Evolutionary conservation across 2,329 filamentous ascomycete genomes (phyloP).

Genomic region (Fusarium luffae): DNA sequence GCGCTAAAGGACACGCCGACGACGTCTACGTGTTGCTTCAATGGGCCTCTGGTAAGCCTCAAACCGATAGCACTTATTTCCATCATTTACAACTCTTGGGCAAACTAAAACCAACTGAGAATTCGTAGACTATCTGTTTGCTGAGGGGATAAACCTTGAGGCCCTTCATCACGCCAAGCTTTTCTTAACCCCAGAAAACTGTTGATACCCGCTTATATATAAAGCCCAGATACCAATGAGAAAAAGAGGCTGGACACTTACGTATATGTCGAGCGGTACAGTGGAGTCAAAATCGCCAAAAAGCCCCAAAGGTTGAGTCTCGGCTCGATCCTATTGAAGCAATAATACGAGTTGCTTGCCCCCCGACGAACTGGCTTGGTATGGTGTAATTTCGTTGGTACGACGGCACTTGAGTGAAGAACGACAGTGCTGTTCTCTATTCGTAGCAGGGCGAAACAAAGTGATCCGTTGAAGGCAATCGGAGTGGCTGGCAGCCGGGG

Average conservation of each 20-base stretch:
- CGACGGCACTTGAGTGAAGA: slow-evolving; percentile 14
- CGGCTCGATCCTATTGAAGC: slow-evolving; percentile 28
- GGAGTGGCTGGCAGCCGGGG: slow-evolving; percentile 13
- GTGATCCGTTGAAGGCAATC: slow-evolving; percentile 10
- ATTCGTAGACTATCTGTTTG: background rate
- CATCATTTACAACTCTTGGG: background rate
- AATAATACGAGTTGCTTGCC: slow-evolving; percentile 33
- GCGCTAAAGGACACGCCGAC: background rate
- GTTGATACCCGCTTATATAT: slow-evolving; percentile 19
- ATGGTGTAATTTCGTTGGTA: slow-evolving; percentile 29
- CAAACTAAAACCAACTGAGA: background rate
- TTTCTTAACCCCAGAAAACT: slow-evolving; percentile 15
- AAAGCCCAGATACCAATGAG: background rate
- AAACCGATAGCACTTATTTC: background rate
- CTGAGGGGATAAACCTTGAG: slow-evolving; percentile 2
- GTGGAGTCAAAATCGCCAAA: slow-evolving; percentile 28
- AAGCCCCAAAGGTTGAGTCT: slow-evolving; percentile 29
- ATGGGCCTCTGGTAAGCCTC: background rate
- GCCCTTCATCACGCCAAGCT: slow-evolving; percentile 26
- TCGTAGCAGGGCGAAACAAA: slow-evolving; percentile 30
- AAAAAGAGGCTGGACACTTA: slow-evolving; percentile 24
- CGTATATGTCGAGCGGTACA: slow-evolving; percentile 15
- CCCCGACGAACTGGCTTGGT: background rate
- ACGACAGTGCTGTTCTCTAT: background rate
- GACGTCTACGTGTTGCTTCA: background rate